Conservation (phyloP, 2,329 filamentous ascomycete species). For the Septoria linicola region DNA sequence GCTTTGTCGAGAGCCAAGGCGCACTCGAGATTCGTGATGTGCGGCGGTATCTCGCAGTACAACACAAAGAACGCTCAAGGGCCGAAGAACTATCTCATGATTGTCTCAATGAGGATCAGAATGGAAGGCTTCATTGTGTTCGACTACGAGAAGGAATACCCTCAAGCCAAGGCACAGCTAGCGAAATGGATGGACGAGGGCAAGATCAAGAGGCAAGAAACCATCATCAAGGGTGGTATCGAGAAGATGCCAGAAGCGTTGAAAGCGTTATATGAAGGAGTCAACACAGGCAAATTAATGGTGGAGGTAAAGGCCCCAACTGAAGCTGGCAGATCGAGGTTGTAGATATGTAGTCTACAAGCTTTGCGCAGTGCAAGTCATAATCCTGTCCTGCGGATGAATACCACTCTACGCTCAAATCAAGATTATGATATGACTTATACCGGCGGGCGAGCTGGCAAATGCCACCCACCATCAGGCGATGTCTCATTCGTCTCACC, state of each 20-base stretch:
- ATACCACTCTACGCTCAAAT: too few species aligned
- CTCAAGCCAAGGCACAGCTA: slow-evolving; percentile 55
- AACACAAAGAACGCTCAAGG: slow-evolving; percentile 56
- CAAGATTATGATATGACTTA: too few species aligned
- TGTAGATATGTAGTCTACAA: slow-evolving; percentile 5
- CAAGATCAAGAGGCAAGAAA: slow-evolving; percentile 53
- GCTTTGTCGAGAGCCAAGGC: slow-evolving; percentile 62
- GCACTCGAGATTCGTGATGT: slow-evolving; percentile 66
- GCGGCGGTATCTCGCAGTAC: slow-evolving; percentile 68
- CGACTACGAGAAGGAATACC: slow-evolving; percentile 62
- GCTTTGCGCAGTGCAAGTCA: too few species aligned
- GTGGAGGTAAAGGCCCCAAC: slow-evolving; percentile 24
- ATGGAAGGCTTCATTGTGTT: slow-evolving; percentile 74
- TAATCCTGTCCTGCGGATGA: too few species aligned
- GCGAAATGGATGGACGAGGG: slow-evolving; percentile 48
- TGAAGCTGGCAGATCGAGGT: slow-evolving; percentile 13
- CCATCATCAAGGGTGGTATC: slow-evolving; percentile 48
- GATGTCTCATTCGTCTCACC: neutral
- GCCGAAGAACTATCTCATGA: slow-evolving; percentile 56
- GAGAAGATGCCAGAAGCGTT: slow-evolving; percentile 51
- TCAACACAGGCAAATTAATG: slow-evolving; percentile 41
- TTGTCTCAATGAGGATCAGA: slow-evolving; percentile 55
- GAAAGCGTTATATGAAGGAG: slow-evolving; percentile 48
- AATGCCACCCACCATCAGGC: neutral
- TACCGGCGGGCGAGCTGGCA: too few species aligned